These are phyloP conservation scores for Spergularia azorica DNA, from an alignment of 179 eudicot species.

Conservation along the genomic window DNA sequence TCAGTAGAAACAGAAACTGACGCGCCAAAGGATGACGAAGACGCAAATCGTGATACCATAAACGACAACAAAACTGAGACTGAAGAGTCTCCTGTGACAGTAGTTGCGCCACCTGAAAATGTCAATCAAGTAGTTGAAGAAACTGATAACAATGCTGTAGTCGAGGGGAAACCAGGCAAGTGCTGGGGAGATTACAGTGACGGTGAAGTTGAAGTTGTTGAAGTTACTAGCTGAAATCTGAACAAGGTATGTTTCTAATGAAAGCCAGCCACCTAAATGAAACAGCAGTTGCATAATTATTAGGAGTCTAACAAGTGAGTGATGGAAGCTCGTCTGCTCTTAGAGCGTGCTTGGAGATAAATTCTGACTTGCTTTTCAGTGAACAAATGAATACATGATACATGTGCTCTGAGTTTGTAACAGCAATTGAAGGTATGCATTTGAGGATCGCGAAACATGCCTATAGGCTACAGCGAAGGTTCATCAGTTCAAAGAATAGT, in stretches of 20 bases:
- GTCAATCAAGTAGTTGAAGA: conserved; percentile 13
- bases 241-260: conserved; percentile 28
- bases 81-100: conserved; percentile 33
- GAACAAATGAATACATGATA: conserved; percentile 10
- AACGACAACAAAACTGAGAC: conserved; percentile 28
- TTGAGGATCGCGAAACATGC: neutral
- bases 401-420: conserved; percentile 18
- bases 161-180: conserved; percentile 50
- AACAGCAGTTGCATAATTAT: conserved; percentile 5
- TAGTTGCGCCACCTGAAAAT: conserved; percentile 22
- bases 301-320: conserved; percentile 25
- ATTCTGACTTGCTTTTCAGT: neutral
- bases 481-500: conserved; percentile 13
- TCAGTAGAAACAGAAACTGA: conserved; percentile 19
- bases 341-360: neutral
- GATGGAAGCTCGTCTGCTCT: conserved; percentile 15
- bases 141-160: conserved; percentile 23
- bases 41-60: conserved; percentile 28
- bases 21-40: conserved; percentile 21
- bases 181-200: conserved; percentile 91
- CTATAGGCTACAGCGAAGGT: conserved; percentile 10
- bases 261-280: conserved; percentile 6
- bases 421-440: conserved; percentile 9
- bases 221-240: conserved; percentile 52
- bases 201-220: conserved; percentile 57